Evolutionary conservation across 345 rosid genomes (phyloP).

Genomic region (Rhodomyrtus tomentosa): DNA sequence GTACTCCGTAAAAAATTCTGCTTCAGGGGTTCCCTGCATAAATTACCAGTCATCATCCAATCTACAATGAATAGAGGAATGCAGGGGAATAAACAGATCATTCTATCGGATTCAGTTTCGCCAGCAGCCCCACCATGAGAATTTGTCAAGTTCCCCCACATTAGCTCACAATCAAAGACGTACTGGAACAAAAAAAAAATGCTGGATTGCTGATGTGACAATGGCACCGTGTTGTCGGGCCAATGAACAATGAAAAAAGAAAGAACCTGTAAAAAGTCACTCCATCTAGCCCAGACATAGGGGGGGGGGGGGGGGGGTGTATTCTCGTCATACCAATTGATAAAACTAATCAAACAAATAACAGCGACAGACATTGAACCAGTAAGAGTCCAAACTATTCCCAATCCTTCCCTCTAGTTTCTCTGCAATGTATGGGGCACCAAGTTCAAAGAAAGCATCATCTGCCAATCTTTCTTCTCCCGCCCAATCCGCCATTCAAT

Average conservation of each 20-base stretch:
- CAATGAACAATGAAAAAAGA: neutral
- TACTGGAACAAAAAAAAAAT: neutral
- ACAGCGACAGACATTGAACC: neutral
- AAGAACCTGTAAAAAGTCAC: neutral
- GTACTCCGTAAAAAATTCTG: slow-evolving; percentile 91
- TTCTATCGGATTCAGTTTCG: neutral
- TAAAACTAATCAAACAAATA: neutral
- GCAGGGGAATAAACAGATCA: neutral
- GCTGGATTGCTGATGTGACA: neutral
- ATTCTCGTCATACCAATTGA: neutral
- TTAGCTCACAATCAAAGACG: neutral
- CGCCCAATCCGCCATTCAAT: neutral
- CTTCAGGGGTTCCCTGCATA: slow-evolving; percentile 37
- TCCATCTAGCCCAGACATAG: neutral
- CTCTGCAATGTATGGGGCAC: neutral
- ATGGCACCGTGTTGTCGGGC: neutral
- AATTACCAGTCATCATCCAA: neutral
- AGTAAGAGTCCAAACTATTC: neutral
- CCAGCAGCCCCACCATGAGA: neutral
- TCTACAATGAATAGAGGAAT: neutral
- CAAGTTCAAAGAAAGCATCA: neutral
- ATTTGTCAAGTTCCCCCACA: neutral
- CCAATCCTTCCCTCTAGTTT: neutral
- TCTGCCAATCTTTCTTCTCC: neutral
- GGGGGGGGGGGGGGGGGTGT: neutral